phyloP scores from a whole-genome alignment of 139 green algal species.

The Deuterostichococcus epilithicus region DNA sequence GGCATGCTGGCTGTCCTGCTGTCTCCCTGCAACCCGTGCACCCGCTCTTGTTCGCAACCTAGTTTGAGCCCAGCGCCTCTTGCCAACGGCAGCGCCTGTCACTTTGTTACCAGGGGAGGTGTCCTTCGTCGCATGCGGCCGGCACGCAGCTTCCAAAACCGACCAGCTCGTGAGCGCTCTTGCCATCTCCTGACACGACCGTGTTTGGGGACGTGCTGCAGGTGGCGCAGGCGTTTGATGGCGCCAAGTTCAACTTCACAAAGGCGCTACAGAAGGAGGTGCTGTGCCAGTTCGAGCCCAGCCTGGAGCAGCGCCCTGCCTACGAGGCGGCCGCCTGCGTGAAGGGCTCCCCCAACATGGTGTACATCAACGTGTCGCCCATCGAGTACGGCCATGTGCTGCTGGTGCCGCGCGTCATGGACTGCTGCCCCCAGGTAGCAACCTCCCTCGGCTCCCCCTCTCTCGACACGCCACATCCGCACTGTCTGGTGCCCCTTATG shows the following conservation, averaged over 20 bases:
- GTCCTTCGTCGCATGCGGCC: too few species aligned
- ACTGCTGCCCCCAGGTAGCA: conserved; percentile 46
- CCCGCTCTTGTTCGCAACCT: too few species aligned
- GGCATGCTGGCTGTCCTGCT: conserved; percentile 29
- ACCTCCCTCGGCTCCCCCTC: neutral
- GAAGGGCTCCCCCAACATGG: conserved; percentile 66
- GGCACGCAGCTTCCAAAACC: too few species aligned
- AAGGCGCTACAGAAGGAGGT: conserved; percentile 91
- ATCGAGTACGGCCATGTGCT: conserved; percentile 99
- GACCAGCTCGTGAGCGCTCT: too few species aligned
- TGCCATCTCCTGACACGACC: too few species aligned
- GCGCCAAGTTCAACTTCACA: conserved; percentile 97
- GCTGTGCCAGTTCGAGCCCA: conserved; percentile 84
- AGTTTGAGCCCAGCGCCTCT: too few species aligned
- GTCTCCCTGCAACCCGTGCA: too few species aligned
- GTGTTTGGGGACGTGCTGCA: too few species aligned
- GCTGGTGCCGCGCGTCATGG: conserved; percentile 83
- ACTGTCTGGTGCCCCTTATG: too few species aligned
- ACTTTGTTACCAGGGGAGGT: too few species aligned
- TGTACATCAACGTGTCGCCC: conserved; percentile 96
- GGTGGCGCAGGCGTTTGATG: conserved; percentile 86
- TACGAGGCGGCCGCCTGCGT: neutral
- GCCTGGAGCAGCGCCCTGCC: conserved; percentile 1
- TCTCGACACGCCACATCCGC: too few species aligned
- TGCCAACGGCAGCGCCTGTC: too few species aligned